Evolutionary conservation across 1,284 basidiomycete genomes (phyloP).

Genomic region (Ganoderma boninense): DNA sequence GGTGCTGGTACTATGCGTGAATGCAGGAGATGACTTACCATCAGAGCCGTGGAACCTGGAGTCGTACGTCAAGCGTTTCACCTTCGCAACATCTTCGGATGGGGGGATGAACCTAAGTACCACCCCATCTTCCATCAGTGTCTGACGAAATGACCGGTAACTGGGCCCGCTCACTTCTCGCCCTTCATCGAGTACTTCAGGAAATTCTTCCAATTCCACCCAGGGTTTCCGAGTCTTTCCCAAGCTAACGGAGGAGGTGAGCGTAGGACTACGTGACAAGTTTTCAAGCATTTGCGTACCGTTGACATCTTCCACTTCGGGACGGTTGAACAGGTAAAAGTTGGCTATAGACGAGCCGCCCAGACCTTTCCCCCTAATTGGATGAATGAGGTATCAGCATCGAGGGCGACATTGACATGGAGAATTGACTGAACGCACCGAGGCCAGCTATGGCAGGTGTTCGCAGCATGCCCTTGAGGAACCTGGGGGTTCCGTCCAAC

Average conservation of each 20-base stretch:
- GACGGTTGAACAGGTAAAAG: slow-evolving; percentile 26
- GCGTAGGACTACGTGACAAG: background rate
- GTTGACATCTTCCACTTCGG: slow-evolving; percentile 23
- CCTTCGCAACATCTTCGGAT: slow-evolving; percentile 2
- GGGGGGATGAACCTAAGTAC: slow-evolving; percentile 18
- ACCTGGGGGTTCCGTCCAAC: background rate
- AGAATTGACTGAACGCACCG: no score
- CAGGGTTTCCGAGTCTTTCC: slow-evolving; percentile 34
- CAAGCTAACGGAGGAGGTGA: slow-evolving; percentile 10
- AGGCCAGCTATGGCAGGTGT: background rate
- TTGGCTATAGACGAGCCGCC: slow-evolving; percentile 30
- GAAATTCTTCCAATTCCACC: slow-evolving; percentile 36
- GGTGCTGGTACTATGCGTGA: background rate
- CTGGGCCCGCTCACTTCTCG: background rate
- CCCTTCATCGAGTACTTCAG: slow-evolving; percentile 23
- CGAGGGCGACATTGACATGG: no score
- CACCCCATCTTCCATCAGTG: background rate
- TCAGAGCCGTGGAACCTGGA: slow-evolving; percentile 15
- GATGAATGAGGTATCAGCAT: background rate
- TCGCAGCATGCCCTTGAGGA: background rate
- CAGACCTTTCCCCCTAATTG: slow-evolving; percentile 27
- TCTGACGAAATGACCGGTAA: background rate
- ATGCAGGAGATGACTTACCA: background rate
- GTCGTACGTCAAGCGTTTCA: slow-evolving; percentile 12
- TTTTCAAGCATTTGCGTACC: slow-evolving; percentile 8